These are phyloP conservation scores for Brasilioporus rufonigricans DNA, from an alignment of 768 basidiomycete species.

Conservation along the genomic window DNA sequence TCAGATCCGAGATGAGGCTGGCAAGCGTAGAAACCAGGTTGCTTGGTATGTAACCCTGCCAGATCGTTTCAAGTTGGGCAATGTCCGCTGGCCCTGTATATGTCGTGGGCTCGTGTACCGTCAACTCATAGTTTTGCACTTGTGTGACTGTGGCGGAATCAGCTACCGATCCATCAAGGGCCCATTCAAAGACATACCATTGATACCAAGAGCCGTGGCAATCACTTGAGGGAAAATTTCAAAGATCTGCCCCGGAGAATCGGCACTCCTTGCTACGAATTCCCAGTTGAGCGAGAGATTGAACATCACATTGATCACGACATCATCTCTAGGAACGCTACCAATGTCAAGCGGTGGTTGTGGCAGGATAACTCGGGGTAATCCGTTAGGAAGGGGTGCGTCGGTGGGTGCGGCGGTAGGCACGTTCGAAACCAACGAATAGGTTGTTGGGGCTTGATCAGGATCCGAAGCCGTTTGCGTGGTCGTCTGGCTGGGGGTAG, in stretches of 20 bases:
- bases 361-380: slow-evolving; percentile 64
- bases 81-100: slow-evolving; percentile 52
- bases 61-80: slow-evolving; percentile 61
- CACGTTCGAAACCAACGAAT: slow-evolving; percentile 18
- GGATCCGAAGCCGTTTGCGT: slow-evolving; percentile 35
- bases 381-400: slow-evolving; percentile 50
- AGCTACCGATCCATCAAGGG: slow-evolving; percentile 14
- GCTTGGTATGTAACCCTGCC: slow-evolving; percentile 64
- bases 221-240: slow-evolving; percentile 59
- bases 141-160: slow-evolving; percentile 33
- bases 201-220: slow-evolving; percentile 43
- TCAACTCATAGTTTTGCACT: slow-evolving; percentile 55
- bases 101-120: slow-evolving; percentile 62
- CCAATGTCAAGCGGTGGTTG: slow-evolving; percentile 16
- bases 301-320: slow-evolving; percentile 66
- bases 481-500: slow-evolving; percentile 19
- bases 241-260: slow-evolving; percentile 77
- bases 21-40: slow-evolving; percentile 57
- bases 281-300: slow-evolving; percentile 60
- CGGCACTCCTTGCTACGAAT: slow-evolving; percentile 56
- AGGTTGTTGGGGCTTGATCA: slow-evolving; percentile 35
- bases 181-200: slow-evolving; percentile 30
- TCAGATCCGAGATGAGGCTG: slow-evolving; percentile 56
- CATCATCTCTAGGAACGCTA: slow-evolving; percentile 38
- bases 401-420: slow-evolving; percentile 27